Conservation (phyloP, 805 yeast genomes). For the Starmerella sp. region DNA sequence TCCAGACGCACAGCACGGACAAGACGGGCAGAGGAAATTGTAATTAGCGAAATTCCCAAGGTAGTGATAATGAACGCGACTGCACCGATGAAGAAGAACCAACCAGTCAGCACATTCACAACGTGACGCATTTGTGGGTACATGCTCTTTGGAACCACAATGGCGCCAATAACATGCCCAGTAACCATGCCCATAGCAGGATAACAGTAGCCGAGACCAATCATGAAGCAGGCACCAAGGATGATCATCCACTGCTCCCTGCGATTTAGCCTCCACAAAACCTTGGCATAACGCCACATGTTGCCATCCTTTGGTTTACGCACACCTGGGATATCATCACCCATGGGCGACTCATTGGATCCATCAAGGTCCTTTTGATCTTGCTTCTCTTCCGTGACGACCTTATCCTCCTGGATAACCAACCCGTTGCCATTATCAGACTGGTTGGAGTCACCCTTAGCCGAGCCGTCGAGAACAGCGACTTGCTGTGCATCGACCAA, state of each 20-base stretch:
- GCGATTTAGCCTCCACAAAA: constrained; percentile 23
- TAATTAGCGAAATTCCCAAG: constrained; percentile 21
- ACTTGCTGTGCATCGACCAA: constrained; percentile 33
- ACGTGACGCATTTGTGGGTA: constrained; percentile 29
- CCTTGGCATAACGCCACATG: constrained; percentile 6
- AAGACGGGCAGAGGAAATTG: constrained; percentile 27
- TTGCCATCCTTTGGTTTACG: constrained; percentile 9
- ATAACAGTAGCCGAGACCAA: constrained; percentile 31
- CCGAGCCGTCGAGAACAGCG: not conserved
- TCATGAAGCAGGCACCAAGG: constrained; percentile 24
- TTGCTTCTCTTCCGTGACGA: constrained; percentile 10
- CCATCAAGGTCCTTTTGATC: not conserved
- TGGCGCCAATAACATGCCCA: constrained; percentile 29
- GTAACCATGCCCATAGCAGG: constrained; percentile 31
- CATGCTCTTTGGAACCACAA: constrained; percentile 28
- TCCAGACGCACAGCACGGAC: constrained; percentile 28
- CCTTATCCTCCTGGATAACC: constrained; percentile 16
- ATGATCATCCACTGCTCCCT: constrained; percentile 23
- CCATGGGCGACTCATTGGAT: not conserved
- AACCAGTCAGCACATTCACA: constrained; percentile 29
- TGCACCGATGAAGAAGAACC: constrained; percentile 30
- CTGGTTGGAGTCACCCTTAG: constrained; percentile 14
- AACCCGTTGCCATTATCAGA: constrained; percentile 13
- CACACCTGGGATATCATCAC: constrained; percentile 20
- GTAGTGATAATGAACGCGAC: constrained; percentile 24